phyloP scores from a whole-genome alignment of 805 yeast genomes.

The Sporopachydermia lactativora region DNA sequence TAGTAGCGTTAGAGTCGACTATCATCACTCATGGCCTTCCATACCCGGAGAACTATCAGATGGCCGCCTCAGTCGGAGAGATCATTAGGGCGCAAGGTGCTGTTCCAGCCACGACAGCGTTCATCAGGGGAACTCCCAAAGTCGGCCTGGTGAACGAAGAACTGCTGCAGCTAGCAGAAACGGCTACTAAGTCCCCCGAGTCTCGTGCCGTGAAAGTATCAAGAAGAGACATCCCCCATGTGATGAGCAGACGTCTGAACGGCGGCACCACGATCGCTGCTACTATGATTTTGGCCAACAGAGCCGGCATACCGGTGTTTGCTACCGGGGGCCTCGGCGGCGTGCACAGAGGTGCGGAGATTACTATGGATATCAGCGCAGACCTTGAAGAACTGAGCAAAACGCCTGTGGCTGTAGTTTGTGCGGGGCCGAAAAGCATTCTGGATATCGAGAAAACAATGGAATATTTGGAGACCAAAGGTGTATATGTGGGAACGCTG shows the following conservation, averaged over 20 bases:
- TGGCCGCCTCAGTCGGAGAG: conserved; percentile 59
- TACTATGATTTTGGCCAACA: conserved; percentile 68
- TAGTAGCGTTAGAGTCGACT: conserved; percentile 77
- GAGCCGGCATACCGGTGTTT: conserved; percentile 70
- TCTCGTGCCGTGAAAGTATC: conserved; percentile 43
- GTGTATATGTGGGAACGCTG: conserved; percentile 68
- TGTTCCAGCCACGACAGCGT: conserved; percentile 77
- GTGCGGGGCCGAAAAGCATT: conserved; percentile 84
- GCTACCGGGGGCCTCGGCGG: conserved; percentile 95
- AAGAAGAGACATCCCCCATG: conserved; percentile 63
- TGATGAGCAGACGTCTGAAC: conserved; percentile 43
- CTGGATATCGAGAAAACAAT: conserved; percentile 68
- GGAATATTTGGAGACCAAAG: conserved; percentile 84
- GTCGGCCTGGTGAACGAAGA: conserved; percentile 47
- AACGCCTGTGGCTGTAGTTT: conserved; percentile 81
- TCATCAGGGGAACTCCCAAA: conserved; percentile 52
- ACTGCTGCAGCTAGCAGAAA: conserved; percentile 33
- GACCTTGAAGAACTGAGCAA: conserved; percentile 74
- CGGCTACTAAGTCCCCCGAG: conserved; percentile 10
- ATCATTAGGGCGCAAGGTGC: conserved; percentile 49
- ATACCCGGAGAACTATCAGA: conserved; percentile 54
- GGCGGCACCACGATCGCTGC: conserved; percentile 91
- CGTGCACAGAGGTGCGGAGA: conserved; percentile 67
- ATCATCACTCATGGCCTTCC: conserved; percentile 87
- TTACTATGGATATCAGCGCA: conserved; percentile 71